Evolutionary conservation across 2,329 filamentous ascomycete genomes (phyloP).

Genomic region (Sclerotiophoma versabilis): DNA sequence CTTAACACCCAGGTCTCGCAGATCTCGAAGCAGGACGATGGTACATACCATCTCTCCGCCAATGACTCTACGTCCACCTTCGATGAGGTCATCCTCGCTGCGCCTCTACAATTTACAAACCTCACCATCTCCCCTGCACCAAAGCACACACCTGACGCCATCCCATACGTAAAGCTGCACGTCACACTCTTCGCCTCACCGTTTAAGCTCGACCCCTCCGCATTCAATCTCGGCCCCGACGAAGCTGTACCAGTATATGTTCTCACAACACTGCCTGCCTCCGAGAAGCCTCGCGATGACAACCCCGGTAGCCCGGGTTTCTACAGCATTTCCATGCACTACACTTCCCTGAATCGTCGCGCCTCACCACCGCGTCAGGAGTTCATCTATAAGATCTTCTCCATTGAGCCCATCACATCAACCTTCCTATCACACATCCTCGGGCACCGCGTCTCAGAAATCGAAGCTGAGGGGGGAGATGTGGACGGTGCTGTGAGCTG

Average conservation of each 20-base stretch:
- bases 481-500: slow-evolving; percentile 42
- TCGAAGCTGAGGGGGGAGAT: slow-evolving; percentile 41
- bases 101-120: slow-evolving; percentile 80
- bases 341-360: slow-evolving; percentile 66
- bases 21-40: slow-evolving; percentile 55
- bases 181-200: slow-evolving; percentile 89
- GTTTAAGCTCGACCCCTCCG: slow-evolving; percentile 71
- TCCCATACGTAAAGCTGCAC: slow-evolving; percentile 87
- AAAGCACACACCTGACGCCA: slow-evolving; percentile 68
- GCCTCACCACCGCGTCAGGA: slow-evolving; percentile 49
- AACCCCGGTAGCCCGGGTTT: slow-evolving; percentile 74
- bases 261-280: slow-evolving; percentile 78
- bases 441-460: slow-evolving; percentile 44
- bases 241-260: slow-evolving; percentile 73
- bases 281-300: slow-evolving; percentile 60
- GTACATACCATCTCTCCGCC: slow-evolving; percentile 54
- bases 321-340: slow-evolving; percentile 82
- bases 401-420: slow-evolving; percentile 43
- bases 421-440: slow-evolving; percentile 60
- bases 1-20: slow-evolving; percentile 72
- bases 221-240: slow-evolving; percentile 72
- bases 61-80: slow-evolving; percentile 55
- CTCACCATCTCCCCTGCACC: slow-evolving; percentile 62
- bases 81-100: slow-evolving; percentile 83
- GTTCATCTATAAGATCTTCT: slow-evolving; percentile 73